Base-by-base conservation (phyloP, 2,329 filamentous ascomycete genomes). In the Fusarium sp. region DNA sequence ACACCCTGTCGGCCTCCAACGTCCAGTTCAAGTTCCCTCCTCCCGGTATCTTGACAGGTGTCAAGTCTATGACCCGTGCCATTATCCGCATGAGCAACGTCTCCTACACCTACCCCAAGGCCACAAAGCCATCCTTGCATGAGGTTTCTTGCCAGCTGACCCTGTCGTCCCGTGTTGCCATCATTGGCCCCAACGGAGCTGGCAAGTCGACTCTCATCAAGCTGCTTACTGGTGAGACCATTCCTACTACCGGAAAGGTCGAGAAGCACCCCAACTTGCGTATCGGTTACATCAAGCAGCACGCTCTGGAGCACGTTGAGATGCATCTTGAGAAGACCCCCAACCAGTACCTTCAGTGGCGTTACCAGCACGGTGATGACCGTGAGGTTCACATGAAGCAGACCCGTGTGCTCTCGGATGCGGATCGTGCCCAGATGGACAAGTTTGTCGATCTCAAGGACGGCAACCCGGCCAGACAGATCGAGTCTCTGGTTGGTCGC, bases 291-390 rank as follows among this genome's bases (percentile, higher is more conserved):
- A 98, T 99, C 87, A 98, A 98, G 87, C 96, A 99, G 87, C 96
- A 99, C 84, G 96, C 96, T 51, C 89, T 99, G 14, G 96, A 99
- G 87, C 96, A 99, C 90, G 96, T 99, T 12, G 96, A 99, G 85
- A 98, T 98, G 96, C 96, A 99, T 81, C 87, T 98, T 77, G 96
- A 99, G 85, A 99, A 99, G 90, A 99, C 96, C 0, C 96, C 96
- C 44, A 98, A 98, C 83, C 96, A 99, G 85, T 99, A 99, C 81
- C 89, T 99, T 36, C 96, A 98, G 85, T 99, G 96, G 96, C 94
- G 96, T 79, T 99, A 98, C 81, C 94, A 94, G 79, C 94, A 98
- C 80, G 96, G 96, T 80, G 96, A 98, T 77, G 96, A 99, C 79
- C 94, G 96, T 60, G 96, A 99, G 83, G 96, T 98, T 44, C 90